Evolutionary conservation across 1,284 basidiomycete genomes (phyloP).

Genomic region (Trametes pubescens): DNA sequence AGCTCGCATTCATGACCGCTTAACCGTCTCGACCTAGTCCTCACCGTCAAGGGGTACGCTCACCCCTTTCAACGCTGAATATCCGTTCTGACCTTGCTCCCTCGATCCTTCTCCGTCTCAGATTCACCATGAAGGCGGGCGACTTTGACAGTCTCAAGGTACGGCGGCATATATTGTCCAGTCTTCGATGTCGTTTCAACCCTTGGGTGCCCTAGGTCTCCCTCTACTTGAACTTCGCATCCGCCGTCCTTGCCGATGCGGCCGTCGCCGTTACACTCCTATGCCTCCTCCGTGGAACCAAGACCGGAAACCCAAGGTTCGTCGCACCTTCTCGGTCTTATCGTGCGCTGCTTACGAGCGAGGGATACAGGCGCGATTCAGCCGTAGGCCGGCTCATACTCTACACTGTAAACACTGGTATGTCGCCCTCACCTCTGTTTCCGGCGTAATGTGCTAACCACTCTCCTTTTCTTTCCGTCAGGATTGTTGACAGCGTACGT

Average conservation of each 20-base stretch:
- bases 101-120: background rate
- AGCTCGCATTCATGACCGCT: background rate
- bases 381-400: constrained; percentile 30
- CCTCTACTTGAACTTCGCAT: constrained; percentile 23
- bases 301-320: constrained; percentile 26
- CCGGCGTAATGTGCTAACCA: background rate
- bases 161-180: background rate
- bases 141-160: constrained; percentile 16
- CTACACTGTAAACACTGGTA: constrained; percentile 37
- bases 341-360: background rate
- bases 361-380: constrained; percentile 28
- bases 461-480: background rate
- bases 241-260: constrained; percentile 20
- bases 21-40: background rate
- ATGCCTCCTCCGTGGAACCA: constrained; percentile 20
- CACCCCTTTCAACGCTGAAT: no score
- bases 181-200: background rate
- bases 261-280: constrained; percentile 15
- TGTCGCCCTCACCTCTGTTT: background rate
- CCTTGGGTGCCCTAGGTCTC: background rate
- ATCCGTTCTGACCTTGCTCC: background rate
- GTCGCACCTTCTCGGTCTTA: background rate
- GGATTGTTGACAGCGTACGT: constrained; percentile 18
- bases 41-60: constrained; percentile 20
- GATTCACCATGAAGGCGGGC: constrained; percentile 1